phyloP scores from a whole-genome alignment of 495 filamentous ascomycete genomes.

The Filosporella fistucella region DNA sequence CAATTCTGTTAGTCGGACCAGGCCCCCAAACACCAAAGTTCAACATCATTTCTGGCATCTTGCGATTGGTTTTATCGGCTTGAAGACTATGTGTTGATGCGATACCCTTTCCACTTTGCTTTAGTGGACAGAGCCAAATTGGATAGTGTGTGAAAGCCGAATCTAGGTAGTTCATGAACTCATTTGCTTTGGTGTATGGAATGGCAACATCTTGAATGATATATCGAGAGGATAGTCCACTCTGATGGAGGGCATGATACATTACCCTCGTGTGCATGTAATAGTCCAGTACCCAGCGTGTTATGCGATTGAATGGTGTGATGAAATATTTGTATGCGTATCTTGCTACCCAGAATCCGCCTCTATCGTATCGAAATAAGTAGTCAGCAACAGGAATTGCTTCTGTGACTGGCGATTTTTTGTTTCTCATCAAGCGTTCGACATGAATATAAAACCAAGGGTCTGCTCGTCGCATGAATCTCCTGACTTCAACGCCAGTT shows the following conservation, averaged over 20 bases:
- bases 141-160: conserved; percentile 44
- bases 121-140: conserved; percentile 55
- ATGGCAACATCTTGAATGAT: conserved; percentile 55
- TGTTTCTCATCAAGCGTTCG: conserved; percentile 19
- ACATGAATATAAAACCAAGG: conserved; percentile 52
- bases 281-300: conserved; percentile 52
- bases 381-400: conserved; percentile 47
- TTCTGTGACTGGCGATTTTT: conserved; percentile 27
- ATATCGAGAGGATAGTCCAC: conserved; percentile 41
- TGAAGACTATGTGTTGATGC: conserved; percentile 39
- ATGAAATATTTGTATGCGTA: conserved; percentile 51
- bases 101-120: conserved; percentile 30
- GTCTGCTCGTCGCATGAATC: conserved; percentile 41
- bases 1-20: conserved; percentile 31
- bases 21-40: conserved; percentile 54
- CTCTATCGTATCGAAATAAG: conserved; percentile 59
- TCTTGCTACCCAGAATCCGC: conserved; percentile 53
- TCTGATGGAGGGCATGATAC: conserved; percentile 52
- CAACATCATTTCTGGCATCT: conserved; percentile 36
- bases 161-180: conserved; percentile 46
- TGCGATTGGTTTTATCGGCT: conserved; percentile 4
- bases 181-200: conserved; percentile 38
- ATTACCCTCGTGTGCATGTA: conserved; percentile 60
- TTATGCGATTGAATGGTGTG: conserved; percentile 50
- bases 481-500: conserved; percentile 24